Conservation (phyloP, 2,329 filamentous ascomycete species). For the Diaporthe australafricana region DNA sequence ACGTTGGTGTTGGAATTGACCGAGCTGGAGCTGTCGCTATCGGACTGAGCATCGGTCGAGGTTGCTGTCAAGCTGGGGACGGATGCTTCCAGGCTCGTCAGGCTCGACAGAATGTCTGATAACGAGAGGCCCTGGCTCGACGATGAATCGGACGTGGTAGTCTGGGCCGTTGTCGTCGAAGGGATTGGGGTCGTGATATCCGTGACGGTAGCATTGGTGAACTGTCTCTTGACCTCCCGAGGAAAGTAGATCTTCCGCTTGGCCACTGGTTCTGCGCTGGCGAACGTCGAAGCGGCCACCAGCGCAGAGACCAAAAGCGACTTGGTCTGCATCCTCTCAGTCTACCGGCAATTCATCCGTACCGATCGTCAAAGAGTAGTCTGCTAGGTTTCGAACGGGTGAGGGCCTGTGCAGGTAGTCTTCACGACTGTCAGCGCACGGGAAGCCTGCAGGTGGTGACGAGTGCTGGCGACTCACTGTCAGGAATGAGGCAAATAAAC, state of each 20-base stretch:
- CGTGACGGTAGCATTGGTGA: slow-evolving; percentile 56
- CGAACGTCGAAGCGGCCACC: slow-evolving; percentile 59
- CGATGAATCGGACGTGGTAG: slow-evolving; percentile 27
- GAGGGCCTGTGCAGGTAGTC: slow-evolving; percentile 21
- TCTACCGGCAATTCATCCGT: slow-evolving; percentile 36
- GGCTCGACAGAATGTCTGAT: slow-evolving; percentile 22
- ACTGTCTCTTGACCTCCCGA: slow-evolving; percentile 64
- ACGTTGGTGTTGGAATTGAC: neutral
- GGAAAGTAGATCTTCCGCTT: slow-evolving; percentile 69
- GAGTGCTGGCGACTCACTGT: slow-evolving; percentile 54
- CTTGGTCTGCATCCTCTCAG: slow-evolving; percentile 61
- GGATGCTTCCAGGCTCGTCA: slow-evolving; percentile 9
- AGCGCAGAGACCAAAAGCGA: slow-evolving; percentile 62
- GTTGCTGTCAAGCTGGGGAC: slow-evolving; percentile 8
- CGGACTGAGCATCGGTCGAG: neutral
- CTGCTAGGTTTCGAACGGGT: slow-evolving; percentile 24
- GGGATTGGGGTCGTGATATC: slow-evolving; percentile 43
- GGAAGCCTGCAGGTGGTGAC: slow-evolving; percentile 32
- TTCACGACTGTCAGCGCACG: slow-evolving; percentile 40
- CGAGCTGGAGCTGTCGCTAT: slow-evolving; percentile 9
- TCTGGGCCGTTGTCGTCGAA: slow-evolving; percentile 40
- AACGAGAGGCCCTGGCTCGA: slow-evolving; percentile 25
- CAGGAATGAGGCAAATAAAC: slow-evolving; percentile 58
- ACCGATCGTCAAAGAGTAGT: slow-evolving; percentile 15
- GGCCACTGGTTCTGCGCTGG: slow-evolving; percentile 52